A percentile compares a stretch with the other conserved stretches of the same genome.
Evolutionary conservation across 768 basidiomycete species (phyloP).

Genomic region (Mycena albidolilacea): DNA sequence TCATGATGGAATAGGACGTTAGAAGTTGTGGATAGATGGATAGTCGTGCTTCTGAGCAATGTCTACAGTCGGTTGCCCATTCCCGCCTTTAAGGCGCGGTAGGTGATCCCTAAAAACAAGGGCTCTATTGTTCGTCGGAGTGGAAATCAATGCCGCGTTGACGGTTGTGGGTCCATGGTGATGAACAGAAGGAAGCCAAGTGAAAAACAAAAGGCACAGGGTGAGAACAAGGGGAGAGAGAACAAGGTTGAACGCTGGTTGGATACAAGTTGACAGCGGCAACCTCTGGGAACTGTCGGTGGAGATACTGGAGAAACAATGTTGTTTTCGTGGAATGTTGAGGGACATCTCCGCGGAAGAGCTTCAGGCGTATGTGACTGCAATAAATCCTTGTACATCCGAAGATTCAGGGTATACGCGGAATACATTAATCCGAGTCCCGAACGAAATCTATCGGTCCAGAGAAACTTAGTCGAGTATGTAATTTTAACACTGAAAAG

Average conservation of each 20-base stretch:
- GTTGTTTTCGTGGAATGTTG: neutral
- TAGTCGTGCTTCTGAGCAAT: neutral
- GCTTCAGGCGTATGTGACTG: too few relatives aligned
- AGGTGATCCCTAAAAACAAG: slow-evolving; percentile 14
- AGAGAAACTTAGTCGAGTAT: slow-evolving; percentile 29
- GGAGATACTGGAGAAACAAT: neutral
- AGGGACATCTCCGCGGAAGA: too few relatives aligned
- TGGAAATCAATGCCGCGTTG: neutral
- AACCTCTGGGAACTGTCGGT: slow-evolving; percentile 1
- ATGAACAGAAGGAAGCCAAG: slow-evolving; percentile 23
- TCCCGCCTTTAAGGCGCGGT: neutral
- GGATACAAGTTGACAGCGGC: neutral
- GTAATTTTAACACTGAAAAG: slow-evolving; percentile 37
- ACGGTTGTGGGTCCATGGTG: slow-evolving; percentile 30
- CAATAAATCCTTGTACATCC: neutral
- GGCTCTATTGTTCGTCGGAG: slow-evolving; percentile 17
- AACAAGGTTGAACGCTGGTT: slow-evolving; percentile 17
- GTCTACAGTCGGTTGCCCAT: neutral
- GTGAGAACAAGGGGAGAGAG: neutral
- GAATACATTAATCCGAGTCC: slow-evolving; percentile 27
- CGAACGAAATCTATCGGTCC: slow-evolving; percentile 36
- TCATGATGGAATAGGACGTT: neutral
- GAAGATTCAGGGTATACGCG: slow-evolving; percentile 20
- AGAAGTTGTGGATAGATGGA: neutral
- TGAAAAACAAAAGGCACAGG: slow-evolving; percentile 5